Percentiles rank a stretch among this genome's conserved stretches.
Conservation (phyloP, 1,139 yeast genomes). For the Blastobotrys apis region DNA sequence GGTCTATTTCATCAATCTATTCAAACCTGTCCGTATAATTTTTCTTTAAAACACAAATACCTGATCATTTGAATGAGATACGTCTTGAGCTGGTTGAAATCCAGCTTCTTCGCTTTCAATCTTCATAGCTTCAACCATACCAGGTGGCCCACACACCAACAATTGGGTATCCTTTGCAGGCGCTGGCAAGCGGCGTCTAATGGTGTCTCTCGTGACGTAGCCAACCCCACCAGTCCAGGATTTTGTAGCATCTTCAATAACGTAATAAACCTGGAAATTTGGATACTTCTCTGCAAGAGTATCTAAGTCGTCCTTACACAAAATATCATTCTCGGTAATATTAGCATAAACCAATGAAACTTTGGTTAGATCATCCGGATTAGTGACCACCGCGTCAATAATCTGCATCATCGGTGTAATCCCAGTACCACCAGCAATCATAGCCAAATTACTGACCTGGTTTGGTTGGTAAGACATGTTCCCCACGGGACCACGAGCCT, state of each 20-base stretch:
- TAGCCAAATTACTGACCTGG: conserved; percentile 64
- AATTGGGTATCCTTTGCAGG: conserved; percentile 59
- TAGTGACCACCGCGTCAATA: conserved; percentile 66
- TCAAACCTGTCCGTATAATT: no score
- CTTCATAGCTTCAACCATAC: conserved; percentile 70
- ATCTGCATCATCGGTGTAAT: conserved; percentile 91
- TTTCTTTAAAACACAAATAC: conserved; percentile 2
- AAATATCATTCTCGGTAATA: conserved; percentile 66
- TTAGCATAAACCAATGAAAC: conserved; percentile 70
- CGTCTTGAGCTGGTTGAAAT: neutral
- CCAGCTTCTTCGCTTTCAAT: neutral
- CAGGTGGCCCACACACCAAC: conserved; percentile 90
- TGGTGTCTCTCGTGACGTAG: conserved; percentile 67
- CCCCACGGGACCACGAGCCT: conserved; percentile 88
- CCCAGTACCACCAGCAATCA: conserved; percentile 95
- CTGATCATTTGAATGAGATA: neutral
- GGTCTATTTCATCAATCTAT: no score
- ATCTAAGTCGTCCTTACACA: conserved; percentile 74
- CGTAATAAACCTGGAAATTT: conserved; percentile 64
- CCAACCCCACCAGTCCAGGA: conserved; percentile 75
- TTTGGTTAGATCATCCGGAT: conserved; percentile 70
- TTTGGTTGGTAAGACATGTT: conserved; percentile 77
- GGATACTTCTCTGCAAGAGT: conserved; percentile 55
- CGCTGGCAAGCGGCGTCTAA: conserved; percentile 59
- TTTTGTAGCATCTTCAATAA: conserved; percentile 52